phyloP scores from a whole-genome alignment of 768 basidiomycete genomes.

The Hydnomerulius pinastri region DNA sequence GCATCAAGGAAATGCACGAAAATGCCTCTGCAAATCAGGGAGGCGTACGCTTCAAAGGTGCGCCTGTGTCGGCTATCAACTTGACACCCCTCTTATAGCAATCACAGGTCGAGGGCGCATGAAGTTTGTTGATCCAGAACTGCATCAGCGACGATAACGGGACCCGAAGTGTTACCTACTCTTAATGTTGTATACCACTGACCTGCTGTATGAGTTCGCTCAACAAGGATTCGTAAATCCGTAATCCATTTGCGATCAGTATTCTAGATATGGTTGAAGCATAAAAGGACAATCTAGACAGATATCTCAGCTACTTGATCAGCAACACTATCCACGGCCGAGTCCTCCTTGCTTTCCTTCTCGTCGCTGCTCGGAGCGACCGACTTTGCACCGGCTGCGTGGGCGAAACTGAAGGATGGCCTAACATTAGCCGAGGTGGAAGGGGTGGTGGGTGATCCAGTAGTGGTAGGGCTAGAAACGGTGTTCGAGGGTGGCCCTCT shows the following conservation, averaged over 20 bases:
- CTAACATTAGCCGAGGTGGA: conserved; percentile 55
- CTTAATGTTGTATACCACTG: neutral
- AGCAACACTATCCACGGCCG: conserved; percentile 9
- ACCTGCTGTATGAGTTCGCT: conserved; percentile 3
- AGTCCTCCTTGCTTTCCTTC: conserved; percentile 10
- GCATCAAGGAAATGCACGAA: conserved; percentile 42
- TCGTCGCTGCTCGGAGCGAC: conserved; percentile 20
- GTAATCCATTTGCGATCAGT: neutral
- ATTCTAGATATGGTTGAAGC: conserved; percentile 14
- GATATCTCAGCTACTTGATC: conserved; percentile 20
- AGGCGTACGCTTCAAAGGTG: conserved; percentile 70
- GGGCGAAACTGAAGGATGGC: conserved; percentile 81
- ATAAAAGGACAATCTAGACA: conserved; percentile 19
- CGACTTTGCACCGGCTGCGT: conserved; percentile 53
- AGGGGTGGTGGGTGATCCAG: conserved; percentile 30
- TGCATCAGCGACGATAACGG: conserved; percentile 31
- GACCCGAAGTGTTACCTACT: neutral
- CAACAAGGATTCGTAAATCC: neutral
- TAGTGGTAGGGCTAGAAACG: conserved; percentile 8
- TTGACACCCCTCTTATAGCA: neutral
- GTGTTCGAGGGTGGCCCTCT: conserved; percentile 37
- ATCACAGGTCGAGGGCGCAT: conserved; percentile 60
- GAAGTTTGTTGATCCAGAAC: conserved; percentile 66
- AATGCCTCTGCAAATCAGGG: conserved; percentile 35
- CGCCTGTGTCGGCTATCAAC: conserved; percentile 2